These are phyloP conservation scores for Suillus placidus DNA, from an alignment of 768 basidiomycete genomes.

Conservation along the genomic window DNA sequence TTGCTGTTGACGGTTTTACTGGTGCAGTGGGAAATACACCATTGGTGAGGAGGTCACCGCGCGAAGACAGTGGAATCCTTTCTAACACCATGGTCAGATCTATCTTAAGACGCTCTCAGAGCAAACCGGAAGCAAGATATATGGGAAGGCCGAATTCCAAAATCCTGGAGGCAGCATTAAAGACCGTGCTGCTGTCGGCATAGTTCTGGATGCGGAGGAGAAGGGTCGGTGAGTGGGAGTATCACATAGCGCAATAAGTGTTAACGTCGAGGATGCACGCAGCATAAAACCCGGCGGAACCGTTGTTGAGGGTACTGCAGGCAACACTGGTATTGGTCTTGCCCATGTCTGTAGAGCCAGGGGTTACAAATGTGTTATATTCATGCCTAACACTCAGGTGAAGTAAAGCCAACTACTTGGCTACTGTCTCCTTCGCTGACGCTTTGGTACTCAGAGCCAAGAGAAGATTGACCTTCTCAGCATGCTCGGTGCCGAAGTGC, in stretches of 20 bases:
- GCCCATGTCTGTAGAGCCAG: conserved; percentile 91
- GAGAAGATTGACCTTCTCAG: conserved; percentile 97
- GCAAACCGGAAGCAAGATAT: conserved; percentile 79
- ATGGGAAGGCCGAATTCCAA: conserved; percentile 98
- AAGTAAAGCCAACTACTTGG: conserved; percentile 29
- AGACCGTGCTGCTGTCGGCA: conserved; percentile 92
- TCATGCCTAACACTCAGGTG: conserved; percentile 96
- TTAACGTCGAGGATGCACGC: conserved; percentile 2
- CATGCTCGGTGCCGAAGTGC: conserved; percentile 97
- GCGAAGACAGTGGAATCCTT: not conserved
- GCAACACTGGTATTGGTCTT: conserved; percentile 96
- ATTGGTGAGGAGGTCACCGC: conserved; percentile 53
- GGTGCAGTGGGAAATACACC: conserved; percentile 94
- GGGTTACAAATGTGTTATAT: conserved; percentile 98
- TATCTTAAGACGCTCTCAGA: conserved; percentile 80
- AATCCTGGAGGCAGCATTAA: conserved; percentile 98
- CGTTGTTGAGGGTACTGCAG: conserved; percentile 96
- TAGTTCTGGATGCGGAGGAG: conserved; percentile 85
- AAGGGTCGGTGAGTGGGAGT: conserved; percentile 66
- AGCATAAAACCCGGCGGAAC: conserved; percentile 93
- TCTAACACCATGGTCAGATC: conserved; percentile 54
- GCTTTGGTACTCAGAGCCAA: conserved; percentile 63
- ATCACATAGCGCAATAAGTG: not conserved
- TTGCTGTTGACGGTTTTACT: conserved; percentile 73
- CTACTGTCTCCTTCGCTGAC: not conserved